phyloP scores from a whole-genome alignment of 225 moss, liverwort and hornwort species.

The Takakia lepidozioides region DNA sequence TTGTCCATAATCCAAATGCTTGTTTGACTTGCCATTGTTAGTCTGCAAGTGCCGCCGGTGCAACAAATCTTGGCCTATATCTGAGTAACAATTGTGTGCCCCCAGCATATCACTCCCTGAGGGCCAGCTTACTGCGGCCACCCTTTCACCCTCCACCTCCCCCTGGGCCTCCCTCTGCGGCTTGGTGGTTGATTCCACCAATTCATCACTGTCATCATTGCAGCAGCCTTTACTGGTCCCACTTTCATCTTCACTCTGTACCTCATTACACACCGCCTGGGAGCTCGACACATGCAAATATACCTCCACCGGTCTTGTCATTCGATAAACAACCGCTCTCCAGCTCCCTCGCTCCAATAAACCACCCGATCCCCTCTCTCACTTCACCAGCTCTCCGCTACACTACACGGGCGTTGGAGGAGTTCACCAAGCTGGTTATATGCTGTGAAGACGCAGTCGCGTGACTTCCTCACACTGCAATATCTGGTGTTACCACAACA shows the following conservation, averaged over 20 bases:
- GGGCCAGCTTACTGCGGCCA: constrained; percentile 9
- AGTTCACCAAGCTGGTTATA: too few species aligned
- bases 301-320: constrained; percentile 45
- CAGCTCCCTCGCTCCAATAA: not conserved
- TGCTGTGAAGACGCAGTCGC: too few species aligned
- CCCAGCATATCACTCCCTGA: constrained; percentile 6
- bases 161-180: constrained; percentile 8
- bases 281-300: constrained; percentile 37
- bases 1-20: constrained; percentile 13
- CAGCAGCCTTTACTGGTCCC: constrained; percentile 12
- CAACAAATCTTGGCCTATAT: constrained; percentile 3
- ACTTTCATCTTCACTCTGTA: not conserved
- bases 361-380: not conserved
- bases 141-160: constrained; percentile 16
- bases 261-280: constrained; percentile 10
- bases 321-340: constrained; percentile 19
- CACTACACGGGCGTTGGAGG: too few species aligned
- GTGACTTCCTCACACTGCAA: too few species aligned
- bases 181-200: constrained; percentile 13
- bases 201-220: constrained; percentile 9
- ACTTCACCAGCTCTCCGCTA: not conserved
- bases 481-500: too few species aligned
- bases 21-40: constrained; percentile 4
- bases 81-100: constrained; percentile 11
- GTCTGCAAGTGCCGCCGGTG: constrained; percentile 2